Conservation (phyloP, 192 early-diverging fungal genomes). For the Phycomyces blakesleeanus region DNA sequence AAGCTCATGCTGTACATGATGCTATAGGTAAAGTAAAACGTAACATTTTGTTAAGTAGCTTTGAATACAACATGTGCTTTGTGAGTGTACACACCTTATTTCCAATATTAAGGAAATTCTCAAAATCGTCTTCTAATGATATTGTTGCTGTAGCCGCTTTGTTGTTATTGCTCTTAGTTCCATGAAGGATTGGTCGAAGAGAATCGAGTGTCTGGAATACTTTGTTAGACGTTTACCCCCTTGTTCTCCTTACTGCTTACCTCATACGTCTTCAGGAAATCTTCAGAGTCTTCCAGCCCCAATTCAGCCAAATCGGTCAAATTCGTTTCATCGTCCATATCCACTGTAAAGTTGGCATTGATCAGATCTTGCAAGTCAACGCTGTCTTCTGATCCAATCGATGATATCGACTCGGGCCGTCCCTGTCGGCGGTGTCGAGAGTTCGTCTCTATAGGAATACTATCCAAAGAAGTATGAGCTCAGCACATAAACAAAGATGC, state of each 20-base stretch:
- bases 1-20: background rate
- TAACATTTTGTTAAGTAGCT: no score
- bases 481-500: background rate
- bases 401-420: slow-evolving; percentile 19
- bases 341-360: slow-evolving; percentile 25
- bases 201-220: background rate
- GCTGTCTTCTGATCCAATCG: slow-evolving; percentile 30
- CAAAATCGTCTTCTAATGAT: background rate
- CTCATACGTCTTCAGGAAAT: slow-evolving; percentile 30
- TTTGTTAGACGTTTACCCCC: background rate
- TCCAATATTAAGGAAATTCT: background rate
- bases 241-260: background rate
- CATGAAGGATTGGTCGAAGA: background rate
- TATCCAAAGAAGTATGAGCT: slow-evolving; percentile 1
- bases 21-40: background rate
- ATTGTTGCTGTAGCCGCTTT: no score
- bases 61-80: no score
- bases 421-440: background rate
- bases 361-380: slow-evolving; percentile 34
- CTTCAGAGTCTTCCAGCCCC: slow-evolving; percentile 32
- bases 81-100: background rate
- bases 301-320: slow-evolving; percentile 24
- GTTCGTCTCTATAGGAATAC: slow-evolving; percentile 11
- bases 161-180: background rate
- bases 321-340: slow-evolving; percentile 30